These are phyloP conservation scores for Aspergillus sp. DNA, from an alignment of 2,329 filamentous ascomycete genomes.

Conservation along the genomic window DNA sequence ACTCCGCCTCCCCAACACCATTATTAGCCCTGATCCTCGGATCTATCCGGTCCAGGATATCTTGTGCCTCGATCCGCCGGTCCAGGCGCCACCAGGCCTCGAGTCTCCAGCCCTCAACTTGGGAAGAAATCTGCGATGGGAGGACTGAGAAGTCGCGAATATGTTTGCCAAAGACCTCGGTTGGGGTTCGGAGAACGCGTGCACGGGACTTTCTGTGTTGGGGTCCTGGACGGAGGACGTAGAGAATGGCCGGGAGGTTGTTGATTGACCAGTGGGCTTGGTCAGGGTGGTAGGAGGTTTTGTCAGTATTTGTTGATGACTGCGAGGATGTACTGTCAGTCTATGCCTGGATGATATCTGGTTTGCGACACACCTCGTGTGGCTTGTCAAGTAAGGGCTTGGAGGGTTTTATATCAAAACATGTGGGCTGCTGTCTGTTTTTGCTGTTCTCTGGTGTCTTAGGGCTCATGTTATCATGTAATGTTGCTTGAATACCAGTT, in stretches of 20 bases:
- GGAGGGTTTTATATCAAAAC: too few relatives aligned
- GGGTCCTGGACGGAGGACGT: not conserved
- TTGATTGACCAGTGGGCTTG: constrained; percentile 5
- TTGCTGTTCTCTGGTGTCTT: too few relatives aligned
- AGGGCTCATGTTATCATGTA: too few relatives aligned
- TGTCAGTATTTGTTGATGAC: not conserved
- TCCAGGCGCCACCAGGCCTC: constrained; percentile 21
- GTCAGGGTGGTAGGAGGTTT: constrained; percentile 3
- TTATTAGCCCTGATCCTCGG: constrained; percentile 3
- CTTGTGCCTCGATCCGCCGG: constrained; percentile 12
- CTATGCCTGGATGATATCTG: too few relatives aligned
- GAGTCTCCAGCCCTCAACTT: constrained; percentile 16
- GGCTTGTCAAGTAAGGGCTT: too few relatives aligned
- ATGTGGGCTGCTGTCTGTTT: too few relatives aligned
- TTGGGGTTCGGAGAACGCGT: not conserved
- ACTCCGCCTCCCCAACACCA: not conserved
- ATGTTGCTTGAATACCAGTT: too few relatives aligned
- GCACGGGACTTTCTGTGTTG: not conserved
- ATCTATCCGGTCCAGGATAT: constrained; percentile 18
- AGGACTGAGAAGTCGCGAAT: constrained; percentile 8
- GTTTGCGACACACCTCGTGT: too few relatives aligned
- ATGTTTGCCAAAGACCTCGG: constrained; percentile 6
- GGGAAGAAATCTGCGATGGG: constrained; percentile 13
- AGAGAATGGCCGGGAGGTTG: not conserved
- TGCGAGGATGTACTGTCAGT: too few relatives aligned